phyloP scores from a whole-genome alignment of 2,329 filamentous ascomycete species.

The Colletotrichum tropicicola region DNA sequence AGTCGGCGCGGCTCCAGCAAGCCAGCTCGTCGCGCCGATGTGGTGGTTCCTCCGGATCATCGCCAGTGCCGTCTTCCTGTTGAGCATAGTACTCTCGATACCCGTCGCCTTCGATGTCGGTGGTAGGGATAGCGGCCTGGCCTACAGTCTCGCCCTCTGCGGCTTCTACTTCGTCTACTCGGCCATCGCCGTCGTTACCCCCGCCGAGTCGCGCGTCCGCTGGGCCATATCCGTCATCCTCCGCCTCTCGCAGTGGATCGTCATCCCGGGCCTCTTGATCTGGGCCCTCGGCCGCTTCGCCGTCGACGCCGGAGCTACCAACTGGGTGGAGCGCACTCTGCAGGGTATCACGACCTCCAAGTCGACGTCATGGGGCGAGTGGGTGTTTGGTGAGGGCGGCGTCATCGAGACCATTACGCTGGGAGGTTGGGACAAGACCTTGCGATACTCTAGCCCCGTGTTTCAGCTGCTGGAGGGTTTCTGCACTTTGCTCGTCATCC shows the following conservation, averaged over 20 bases:
- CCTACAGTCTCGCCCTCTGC: slow-evolving; percentile 90
- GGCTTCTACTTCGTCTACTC: slow-evolving; percentile 93
- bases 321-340: slow-evolving; percentile 86
- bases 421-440: slow-evolving; percentile 86
- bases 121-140: slow-evolving; percentile 90
- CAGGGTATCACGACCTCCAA: slow-evolving; percentile 69
- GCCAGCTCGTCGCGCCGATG: slow-evolving; percentile 64
- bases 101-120: slow-evolving; percentile 98
- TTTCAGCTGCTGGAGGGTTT: slow-evolving; percentile 97
- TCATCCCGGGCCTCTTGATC: slow-evolving; percentile 87
- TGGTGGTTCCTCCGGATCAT: slow-evolving; percentile 82
- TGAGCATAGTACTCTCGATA: slow-evolving; percentile 93
- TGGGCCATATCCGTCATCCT: slow-evolving; percentile 75
- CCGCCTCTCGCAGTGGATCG: slow-evolving; percentile 82
- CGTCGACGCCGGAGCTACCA: slow-evolving; percentile 79
- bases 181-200: slow-evolving; percentile 79
- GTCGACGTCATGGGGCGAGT: slow-evolving; percentile 77
- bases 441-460: slow-evolving; percentile 90
- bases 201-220: slow-evolving; percentile 79
- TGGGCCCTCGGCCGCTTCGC: slow-evolving; percentile 97
- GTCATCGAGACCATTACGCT: slow-evolving; percentile 82
- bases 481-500: slow-evolving; percentile 94
- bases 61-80: slow-evolving; percentile 85
- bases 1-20: slow-evolving; percentile 34
- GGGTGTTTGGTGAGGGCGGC: slow-evolving; percentile 88